Conservation (phyloP, 805 yeast species). For the Hanseniaspora lachancei region DNA sequence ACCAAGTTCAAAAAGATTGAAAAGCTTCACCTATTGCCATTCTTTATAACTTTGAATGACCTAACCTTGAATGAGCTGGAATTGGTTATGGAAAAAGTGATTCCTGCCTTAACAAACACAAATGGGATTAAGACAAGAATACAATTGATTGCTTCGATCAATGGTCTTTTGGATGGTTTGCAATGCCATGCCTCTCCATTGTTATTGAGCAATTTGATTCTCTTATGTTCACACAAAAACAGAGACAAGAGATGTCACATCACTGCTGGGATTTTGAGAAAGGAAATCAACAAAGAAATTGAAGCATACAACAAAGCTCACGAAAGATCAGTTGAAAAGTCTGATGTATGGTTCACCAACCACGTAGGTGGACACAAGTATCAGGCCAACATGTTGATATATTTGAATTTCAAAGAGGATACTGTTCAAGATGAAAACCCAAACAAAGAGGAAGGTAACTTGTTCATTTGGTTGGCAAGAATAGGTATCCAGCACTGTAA, state of each 20-base stretch:
- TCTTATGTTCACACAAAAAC: constrained; percentile 79
- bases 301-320: neutral
- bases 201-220: constrained; percentile 33
- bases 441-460: constrained; percentile 20
- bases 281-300: constrained; percentile 48
- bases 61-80: constrained; percentile 34
- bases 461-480: constrained; percentile 78
- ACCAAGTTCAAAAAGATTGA: constrained; percentile 2
- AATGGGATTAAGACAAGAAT: constrained; percentile 15
- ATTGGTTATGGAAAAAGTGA: constrained; percentile 33
- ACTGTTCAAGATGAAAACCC: constrained; percentile 24
- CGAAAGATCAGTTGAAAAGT: neutral
- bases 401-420: constrained; percentile 33
- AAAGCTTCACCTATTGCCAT: constrained; percentile 8
- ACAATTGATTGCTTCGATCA: constrained; percentile 16
- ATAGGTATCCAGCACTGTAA: constrained; percentile 65
- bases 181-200: constrained; percentile 22
- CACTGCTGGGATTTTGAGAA: constrained; percentile 82
- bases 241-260: constrained; percentile 90
- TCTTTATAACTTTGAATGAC: constrained; percentile 22
- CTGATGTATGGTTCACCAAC: constrained; percentile 47
- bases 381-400: constrained; percentile 78
- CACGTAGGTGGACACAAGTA: constrained; percentile 96
- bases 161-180: constrained; percentile 19
- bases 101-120: constrained; percentile 30